Base-by-base conservation (phyloP, 169 alveolate genomes). In the Cystoisospora suis region DNA sequence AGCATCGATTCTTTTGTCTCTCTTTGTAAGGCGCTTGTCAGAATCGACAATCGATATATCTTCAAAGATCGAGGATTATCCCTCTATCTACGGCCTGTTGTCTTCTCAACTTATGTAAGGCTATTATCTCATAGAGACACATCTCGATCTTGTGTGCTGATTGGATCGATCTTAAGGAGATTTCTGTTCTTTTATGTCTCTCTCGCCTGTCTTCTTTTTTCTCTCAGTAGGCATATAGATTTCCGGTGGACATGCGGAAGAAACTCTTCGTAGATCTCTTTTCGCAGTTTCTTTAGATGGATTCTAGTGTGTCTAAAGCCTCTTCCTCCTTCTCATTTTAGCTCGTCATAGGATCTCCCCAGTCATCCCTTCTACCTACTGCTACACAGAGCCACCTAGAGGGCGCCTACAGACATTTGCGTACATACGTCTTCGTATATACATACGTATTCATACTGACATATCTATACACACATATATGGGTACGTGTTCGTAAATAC, bases 61-160 rank as follows among this genome's bases (percentile, higher is more conserved):
- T 46, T 27, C 87, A 20, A 7, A n/a, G 87, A 42, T 1, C 38
- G 69, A 20, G 87, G 69, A 3, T n/a, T 42, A 40, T 77, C 87
- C 1, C 69, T 77, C 70, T 77, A 77, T 38, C 40, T 77, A 9
- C 38, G 87, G 12, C 87, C 87, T 32, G 3, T 77, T 46, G 70
- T 77, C 87, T 77, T 77, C 34, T 77, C 87, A 27, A 77, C 87
- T n/a, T 77, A 77, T 69, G 87, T 77, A 46, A 77, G 87, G 27
- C 40, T 36, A 58, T 36, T 58, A 27, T 58, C 72, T 58, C 29
- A 36, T n/a, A n/a, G n/a, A n/a, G n/a, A n/a, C n/a, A n/a, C n/a
- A n/a, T n/a, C n/a, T n/a, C n/a, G n/a, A n/a, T n/a, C n/a, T n/a
- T n/a, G n/a, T n/a, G n/a, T n/a, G n/a, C n/a, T n/a, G n/a, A n/a